Evolutionary conservation across 805 yeast species (phyloP).

Genomic region (Kluyveromyces wickerhamii): DNA sequence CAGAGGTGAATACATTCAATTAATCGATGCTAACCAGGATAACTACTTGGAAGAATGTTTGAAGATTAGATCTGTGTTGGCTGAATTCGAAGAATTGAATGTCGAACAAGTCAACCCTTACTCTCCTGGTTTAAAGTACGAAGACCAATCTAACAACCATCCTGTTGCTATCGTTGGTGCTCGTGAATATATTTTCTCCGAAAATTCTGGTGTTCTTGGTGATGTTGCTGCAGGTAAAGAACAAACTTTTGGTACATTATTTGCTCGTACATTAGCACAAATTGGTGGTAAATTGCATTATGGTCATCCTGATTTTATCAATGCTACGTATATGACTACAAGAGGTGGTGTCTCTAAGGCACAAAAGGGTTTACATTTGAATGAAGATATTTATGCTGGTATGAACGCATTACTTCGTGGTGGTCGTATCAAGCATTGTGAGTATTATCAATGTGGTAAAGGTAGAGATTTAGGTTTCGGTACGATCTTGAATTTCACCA

Average conservation of each 20-base stretch:
- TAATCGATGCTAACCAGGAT: conserved; percentile 83
- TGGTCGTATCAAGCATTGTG: conserved; percentile 83
- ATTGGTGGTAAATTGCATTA: conserved; percentile 82
- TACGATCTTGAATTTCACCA: conserved; percentile 75
- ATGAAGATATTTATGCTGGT: conserved; percentile 86
- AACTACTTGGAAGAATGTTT: conserved; percentile 80
- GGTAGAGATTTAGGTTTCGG: conserved; percentile 88
- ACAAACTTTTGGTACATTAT: conserved; percentile 80
- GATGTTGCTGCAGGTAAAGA: conserved; percentile 90
- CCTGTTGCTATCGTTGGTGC: conserved; percentile 87
- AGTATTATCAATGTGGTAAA: conserved; percentile 83
- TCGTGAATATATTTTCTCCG: conserved; percentile 80
- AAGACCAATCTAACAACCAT: conserved; percentile 41
- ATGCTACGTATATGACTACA: conserved; percentile 68
- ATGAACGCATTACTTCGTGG: conserved; percentile 78
- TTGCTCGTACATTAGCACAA: conserved; percentile 76
- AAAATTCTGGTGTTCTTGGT: conserved; percentile 77
- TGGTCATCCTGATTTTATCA: conserved; percentile 84
- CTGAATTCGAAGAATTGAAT: conserved; percentile 73
- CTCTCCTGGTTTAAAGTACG: conserved; percentile 60
- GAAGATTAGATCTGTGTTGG: conserved; percentile 71
- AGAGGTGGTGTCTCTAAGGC: conserved; percentile 88
- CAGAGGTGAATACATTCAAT: conserved; percentile 79
- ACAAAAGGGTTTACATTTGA: conserved; percentile 76
- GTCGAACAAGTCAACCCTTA: conserved; percentile 76